Base-by-base conservation (phyloP, 2,329 filamentous ascomycete genomes). In the Fusarium pseudograminearum region DNA sequence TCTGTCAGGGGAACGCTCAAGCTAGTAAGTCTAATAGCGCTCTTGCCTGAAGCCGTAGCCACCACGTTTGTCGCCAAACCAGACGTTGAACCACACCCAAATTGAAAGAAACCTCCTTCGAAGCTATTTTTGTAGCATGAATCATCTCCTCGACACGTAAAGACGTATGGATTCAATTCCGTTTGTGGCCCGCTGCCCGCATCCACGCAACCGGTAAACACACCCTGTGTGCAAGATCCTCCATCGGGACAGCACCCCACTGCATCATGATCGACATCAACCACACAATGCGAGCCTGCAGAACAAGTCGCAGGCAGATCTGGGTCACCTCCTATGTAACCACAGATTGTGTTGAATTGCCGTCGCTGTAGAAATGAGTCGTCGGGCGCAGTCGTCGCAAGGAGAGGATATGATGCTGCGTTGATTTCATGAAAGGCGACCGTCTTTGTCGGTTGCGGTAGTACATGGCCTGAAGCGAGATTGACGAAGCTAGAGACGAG, bases 161-260 rank as follows among this genome's bases (percentile, higher is more conserved):
- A 89, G 33, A 89, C 79, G 63, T 88, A 88, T 0, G 87, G 86
- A 67, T 89, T 83, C 56, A 83, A 78, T 57, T 82, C 84, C 5
- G 82, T 84, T 72, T 86, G 84, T 3, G 83, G 78, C 6, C 79
- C 79, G 57, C 83, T 86, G 69, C 83, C 84, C 52, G 73, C 72
- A 71, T 89, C 87, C 42, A 88, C 84, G 62, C 87, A 89, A 40
- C 80, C 82, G 4, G 87, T 89, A 74, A 83, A 89, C 40, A 89
- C 83, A 55, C 87, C 87, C 5, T 81, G 79, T 3, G 84, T 85
- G 75, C 87, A 89, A 9, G 81, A 72, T 4, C 78, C 82, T 16
- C 76, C 75, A 69, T 89, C 80, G 1, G 87, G 86, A 72, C 87
- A 89, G 73, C 86, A 88, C 47, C 86, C 86, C 33, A 88, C 79